Percentiles rank a stretch among this genome's conserved stretches.
Evolutionary conservation across 1,284 basidiomycete species (phyloP).

Genomic region (Schizophyllum commune): DNA sequence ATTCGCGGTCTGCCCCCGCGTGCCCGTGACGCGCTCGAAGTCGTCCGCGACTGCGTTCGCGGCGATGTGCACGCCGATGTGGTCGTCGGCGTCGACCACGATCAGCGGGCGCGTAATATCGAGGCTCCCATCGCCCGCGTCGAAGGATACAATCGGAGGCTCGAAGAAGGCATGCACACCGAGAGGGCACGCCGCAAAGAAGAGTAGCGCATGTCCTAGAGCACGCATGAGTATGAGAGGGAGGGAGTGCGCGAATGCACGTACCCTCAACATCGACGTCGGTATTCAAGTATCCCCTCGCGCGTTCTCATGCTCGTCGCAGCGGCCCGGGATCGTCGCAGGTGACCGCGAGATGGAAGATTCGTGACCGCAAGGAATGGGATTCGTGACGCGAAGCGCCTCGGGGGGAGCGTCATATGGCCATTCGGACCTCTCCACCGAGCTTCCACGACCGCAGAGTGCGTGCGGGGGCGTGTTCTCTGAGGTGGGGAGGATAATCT

Average conservation of each 20-base stretch:
- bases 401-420: too few relatives aligned
- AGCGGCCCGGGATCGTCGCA: not conserved
- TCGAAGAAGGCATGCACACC: constrained; percentile 3
- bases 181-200: not conserved
- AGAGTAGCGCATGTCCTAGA: not conserved
- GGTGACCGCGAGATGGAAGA: not conserved
- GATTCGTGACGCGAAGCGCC: too few relatives aligned
- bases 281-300: not conserved
- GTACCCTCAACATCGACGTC: not conserved
- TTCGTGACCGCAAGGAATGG: not conserved
- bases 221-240: not conserved
- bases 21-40: constrained; percentile 51
- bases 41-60: constrained; percentile 56
- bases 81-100: constrained; percentile 47
- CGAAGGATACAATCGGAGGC: constrained; percentile 1
- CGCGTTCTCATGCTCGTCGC: not conserved
- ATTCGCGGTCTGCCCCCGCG: constrained; percentile 39
- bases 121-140: not conserved
- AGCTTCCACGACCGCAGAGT: too few relatives aligned
- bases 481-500: too few relatives aligned
- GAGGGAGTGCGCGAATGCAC: not conserved
- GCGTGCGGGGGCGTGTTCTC: too few relatives aligned
- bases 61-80: constrained; percentile 58
- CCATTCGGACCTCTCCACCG: too few relatives aligned
- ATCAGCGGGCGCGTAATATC: constrained; percentile 29